Conservation (phyloP, 1,139 yeast species). For the Saccharomycopsis phalli region DNA sequence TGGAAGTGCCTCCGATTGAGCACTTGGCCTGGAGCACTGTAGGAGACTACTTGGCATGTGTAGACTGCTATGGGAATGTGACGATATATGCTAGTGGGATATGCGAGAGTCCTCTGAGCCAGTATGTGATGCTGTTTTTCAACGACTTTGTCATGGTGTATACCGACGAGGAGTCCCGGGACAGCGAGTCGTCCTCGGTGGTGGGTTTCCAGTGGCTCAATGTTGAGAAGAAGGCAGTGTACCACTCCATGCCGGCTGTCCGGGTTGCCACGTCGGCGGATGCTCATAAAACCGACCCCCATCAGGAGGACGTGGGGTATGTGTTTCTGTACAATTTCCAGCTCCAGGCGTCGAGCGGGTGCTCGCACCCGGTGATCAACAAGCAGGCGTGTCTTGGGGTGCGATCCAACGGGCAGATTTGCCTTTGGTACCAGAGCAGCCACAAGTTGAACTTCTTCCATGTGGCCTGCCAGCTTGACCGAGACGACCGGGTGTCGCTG, state of each 20-base stretch:
- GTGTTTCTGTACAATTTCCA: constrained; percentile 46
- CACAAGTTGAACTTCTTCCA: constrained; percentile 31
- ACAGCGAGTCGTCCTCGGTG: constrained; percentile 24
- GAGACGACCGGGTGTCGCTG: constrained; percentile 29
- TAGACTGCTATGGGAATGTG: constrained; percentile 15
- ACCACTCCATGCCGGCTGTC: constrained; percentile 38
- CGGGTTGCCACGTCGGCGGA: constrained; percentile 23
- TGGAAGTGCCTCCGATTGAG: constrained; percentile 4
- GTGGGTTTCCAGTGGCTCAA: constrained; percentile 63
- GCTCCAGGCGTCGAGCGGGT: constrained; percentile 52
- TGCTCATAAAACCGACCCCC: constrained; percentile 28
- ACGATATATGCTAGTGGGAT: constrained; percentile 17
- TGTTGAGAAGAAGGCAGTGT: constrained; percentile 48
- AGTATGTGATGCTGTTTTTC: constrained; percentile 9
- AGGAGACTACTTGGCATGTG: constrained; percentile 19
- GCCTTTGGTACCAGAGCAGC: constrained; percentile 54
- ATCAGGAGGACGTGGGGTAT: constrained; percentile 26
- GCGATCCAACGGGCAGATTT: constrained; percentile 53
- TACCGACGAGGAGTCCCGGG: constrained; percentile 4
- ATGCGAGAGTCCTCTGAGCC: constrained; percentile 4
- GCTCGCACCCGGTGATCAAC: constrained; percentile 57
- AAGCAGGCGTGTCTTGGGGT: constrained; percentile 68
- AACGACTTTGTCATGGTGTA: constrained; percentile 17
- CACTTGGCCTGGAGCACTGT: constrained; percentile 18
- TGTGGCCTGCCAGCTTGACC: constrained; percentile 17